Base-by-base conservation (phyloP, 2,329 filamentous ascomycete genomes). In the Aspergillus quadrilineatus region DNA sequence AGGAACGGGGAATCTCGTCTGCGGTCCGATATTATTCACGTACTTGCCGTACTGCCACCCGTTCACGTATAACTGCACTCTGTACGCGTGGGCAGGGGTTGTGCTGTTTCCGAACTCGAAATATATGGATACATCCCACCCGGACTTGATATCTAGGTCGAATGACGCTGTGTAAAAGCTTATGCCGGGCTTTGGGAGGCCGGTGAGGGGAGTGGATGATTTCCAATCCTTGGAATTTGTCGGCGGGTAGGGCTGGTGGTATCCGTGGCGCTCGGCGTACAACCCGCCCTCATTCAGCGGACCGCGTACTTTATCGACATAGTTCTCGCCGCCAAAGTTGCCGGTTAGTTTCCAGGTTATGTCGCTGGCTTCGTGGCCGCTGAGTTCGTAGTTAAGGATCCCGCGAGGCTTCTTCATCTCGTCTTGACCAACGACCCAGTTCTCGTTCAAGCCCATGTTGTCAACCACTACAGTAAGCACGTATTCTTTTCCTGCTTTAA, bases 31-130 rank as follows among this genome's bases (percentile, higher is more conserved):
- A 60, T 91, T 87, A 66, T 84, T 86, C n/a, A 74, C 71, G 59
- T 82, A 87, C 67, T 86, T 86, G 2, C 83, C 85, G 60, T 86
- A 91, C 69, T 92, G 88, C 71, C 86, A 92, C 1, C 89, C 89
- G 64, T 92, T 92, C 44, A 92, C 85, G 65, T 82, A 92, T 6
- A 92, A 73, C 63, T 88, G 81, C 1, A 79, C 84, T 15, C 88
- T 79, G 60, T 87, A 89, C 5, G 75, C 69, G 9, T 58, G 30
- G 82, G 87, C 41, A 82, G 83, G 0, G 80, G 59, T 57, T 83
- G 22, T 77, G 43, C 47, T 63, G 50, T 75, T 74, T 1, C 63
- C 66, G 58, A 85, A 82, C 1, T 73, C 73, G 64, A 85, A 82
- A 30, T 75, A 77, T 12, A 85, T 65, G 1, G 82, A 82, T 26